phyloP scores from a whole-genome alignment of 2,329 filamentous ascomycete species.

The Claviceps fusiformis region DNA sequence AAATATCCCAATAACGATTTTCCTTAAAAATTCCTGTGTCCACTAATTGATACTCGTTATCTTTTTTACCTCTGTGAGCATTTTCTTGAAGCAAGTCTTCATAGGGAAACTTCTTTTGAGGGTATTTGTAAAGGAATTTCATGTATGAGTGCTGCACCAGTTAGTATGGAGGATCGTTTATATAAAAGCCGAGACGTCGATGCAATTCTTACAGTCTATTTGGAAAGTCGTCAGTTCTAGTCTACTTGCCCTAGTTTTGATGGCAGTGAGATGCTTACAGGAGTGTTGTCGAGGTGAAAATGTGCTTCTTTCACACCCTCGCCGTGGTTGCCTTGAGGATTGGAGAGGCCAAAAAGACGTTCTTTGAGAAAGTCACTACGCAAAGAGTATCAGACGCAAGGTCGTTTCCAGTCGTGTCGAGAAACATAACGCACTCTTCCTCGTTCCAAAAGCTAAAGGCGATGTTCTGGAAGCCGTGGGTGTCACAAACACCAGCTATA shows the following conservation, averaged over 20 bases:
- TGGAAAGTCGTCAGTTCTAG: constrained; percentile 14
- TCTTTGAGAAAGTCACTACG: constrained; percentile 82
- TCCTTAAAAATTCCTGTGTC: constrained; percentile 85
- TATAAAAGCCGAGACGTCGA: not conserved
- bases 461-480: constrained; percentile 82
- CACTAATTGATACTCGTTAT: constrained; percentile 81
- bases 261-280: constrained; percentile 28
- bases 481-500: constrained; percentile 86
- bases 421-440: constrained; percentile 53
- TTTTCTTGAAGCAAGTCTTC: constrained; percentile 78
- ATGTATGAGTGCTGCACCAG: constrained; percentile 76
- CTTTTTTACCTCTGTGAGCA: constrained; percentile 57
- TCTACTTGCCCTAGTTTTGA: not conserved
- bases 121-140: constrained; percentile 98
- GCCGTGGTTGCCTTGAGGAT: constrained; percentile 93
- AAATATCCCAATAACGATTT: constrained; percentile 89
- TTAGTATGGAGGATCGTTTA: constrained; percentile 4
- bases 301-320: constrained; percentile 95
- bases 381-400: not conserved
- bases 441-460: constrained; percentile 97
- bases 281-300: constrained; percentile 92
- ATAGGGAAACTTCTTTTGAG: constrained; percentile 84
- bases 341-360: constrained; percentile 85
- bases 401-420: no score
- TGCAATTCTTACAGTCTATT: constrained; percentile 29